Conservation (phyloP, 2,329 filamentous ascomycete genomes). For the Penicillium sp. region DNA sequence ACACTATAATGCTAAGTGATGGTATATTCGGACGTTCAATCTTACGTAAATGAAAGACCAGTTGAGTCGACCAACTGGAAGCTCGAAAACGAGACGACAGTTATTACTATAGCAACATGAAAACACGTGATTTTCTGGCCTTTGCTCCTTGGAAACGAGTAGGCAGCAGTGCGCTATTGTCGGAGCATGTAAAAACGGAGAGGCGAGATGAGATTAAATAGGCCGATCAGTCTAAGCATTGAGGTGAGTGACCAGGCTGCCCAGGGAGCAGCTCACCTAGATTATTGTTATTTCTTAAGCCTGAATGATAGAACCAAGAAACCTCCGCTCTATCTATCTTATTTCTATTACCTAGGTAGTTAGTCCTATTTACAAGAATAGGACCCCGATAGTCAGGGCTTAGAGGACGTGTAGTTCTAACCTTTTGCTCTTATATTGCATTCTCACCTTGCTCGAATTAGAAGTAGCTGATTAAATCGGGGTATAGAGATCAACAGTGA, state of each 20-base stretch:
- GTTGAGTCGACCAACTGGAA: neutral
- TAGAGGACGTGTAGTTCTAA: no score
- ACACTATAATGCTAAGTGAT: neutral
- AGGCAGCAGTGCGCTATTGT: neutral
- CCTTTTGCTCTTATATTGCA: no score
- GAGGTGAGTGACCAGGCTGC: constrained; percentile 1
- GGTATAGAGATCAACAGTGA: neutral
- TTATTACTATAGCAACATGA: constrained; percentile 2
- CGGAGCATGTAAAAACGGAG: neutral
- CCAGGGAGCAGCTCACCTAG: neutral
- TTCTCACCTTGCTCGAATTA: no score
- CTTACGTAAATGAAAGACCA: neutral
- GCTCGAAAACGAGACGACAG: neutral
- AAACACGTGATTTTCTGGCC: neutral
- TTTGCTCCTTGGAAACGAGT: neutral
- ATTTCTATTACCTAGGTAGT: no score
- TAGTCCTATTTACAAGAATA: no score
- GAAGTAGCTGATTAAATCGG: no score
- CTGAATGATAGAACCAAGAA: no score
- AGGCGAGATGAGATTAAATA: neutral
- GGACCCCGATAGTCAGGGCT: no score
- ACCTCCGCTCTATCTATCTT: no score
- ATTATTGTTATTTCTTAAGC: no score
- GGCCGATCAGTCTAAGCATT: neutral
- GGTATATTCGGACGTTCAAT: neutral